Conservation (phyloP, 805 yeast genomes). For the Ogataea corticis region DNA sequence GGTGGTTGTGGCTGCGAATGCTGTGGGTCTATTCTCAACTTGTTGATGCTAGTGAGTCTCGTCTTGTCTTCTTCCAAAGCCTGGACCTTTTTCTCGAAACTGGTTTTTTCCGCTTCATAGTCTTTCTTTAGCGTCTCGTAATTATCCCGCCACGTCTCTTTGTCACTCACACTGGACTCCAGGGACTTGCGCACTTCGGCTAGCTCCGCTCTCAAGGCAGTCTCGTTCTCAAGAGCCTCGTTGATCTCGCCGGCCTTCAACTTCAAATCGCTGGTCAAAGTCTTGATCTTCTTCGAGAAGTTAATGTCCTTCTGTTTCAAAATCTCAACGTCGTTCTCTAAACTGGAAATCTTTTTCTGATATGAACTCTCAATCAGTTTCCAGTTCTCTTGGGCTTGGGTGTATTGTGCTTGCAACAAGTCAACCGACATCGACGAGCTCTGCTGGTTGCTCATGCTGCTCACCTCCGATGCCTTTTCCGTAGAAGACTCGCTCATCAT, state of each 20-base stretch:
- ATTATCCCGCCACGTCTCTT: slow-evolving; percentile 22
- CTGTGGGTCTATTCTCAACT: slow-evolving; percentile 17
- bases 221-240: slow-evolving; percentile 28
- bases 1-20: background rate
- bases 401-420: slow-evolving; percentile 66
- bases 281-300: slow-evolving; percentile 30
- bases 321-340: slow-evolving; percentile 47
- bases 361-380: slow-evolving; percentile 72
- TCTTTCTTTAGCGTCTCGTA: slow-evolving; percentile 33
- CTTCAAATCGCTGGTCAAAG: slow-evolving; percentile 39
- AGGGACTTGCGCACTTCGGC: slow-evolving; percentile 21
- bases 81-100: slow-evolving; percentile 27
- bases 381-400: slow-evolving; percentile 81
- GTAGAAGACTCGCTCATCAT: slow-evolving; percentile 54
- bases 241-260: slow-evolving; percentile 29
- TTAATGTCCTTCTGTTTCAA: slow-evolving; percentile 33
- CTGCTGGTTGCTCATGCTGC: slow-evolving; percentile 1
- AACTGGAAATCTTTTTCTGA: slow-evolving; percentile 43
- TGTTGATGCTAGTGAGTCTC: slow-evolving; percentile 18
- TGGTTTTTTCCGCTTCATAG: slow-evolving; percentile 26
- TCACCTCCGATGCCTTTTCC: slow-evolving; percentile 8
- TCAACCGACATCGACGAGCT: slow-evolving; percentile 33
- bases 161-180: slow-evolving; percentile 20
- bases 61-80: slow-evolving; percentile 31
- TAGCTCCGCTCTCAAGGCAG: slow-evolving; percentile 19